Conservation (phyloP, 805 yeast genomes). For the Pichia paraexigua region DNA sequence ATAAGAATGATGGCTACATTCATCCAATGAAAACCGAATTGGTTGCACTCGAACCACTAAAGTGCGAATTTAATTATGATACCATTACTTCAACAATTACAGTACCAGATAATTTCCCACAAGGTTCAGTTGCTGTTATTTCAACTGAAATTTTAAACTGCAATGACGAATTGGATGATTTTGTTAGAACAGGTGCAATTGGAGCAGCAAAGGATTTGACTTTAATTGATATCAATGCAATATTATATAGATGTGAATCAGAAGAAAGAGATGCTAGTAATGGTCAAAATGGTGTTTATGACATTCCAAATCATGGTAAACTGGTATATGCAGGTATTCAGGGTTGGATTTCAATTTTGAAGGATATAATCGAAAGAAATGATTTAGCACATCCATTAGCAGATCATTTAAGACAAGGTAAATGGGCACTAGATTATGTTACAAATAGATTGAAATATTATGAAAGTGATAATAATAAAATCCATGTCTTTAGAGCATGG, state of each 20-base stretch:
- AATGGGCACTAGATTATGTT: constrained; percentile 83
- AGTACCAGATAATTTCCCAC: constrained; percentile 63
- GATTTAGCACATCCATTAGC: constrained; percentile 81
- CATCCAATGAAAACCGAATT: constrained; percentile 63
- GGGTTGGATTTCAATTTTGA: constrained; percentile 78
- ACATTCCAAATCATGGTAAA: constrained; percentile 64
- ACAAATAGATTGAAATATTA: constrained; percentile 55
- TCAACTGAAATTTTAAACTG: constrained; percentile 63
- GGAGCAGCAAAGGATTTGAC: constrained; percentile 57
- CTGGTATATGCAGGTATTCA: constrained; percentile 85
- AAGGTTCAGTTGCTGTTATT: constrained; percentile 84
- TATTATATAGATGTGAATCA: constrained; percentile 70
- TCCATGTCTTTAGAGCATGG: constrained; percentile 61
- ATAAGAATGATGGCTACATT: constrained; percentile 23
- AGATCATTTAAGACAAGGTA: constrained; percentile 70
- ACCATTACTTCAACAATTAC: constrained; percentile 43
- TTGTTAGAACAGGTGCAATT: constrained; percentile 65
- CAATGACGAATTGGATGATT: constrained; percentile 55
- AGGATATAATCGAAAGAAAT: constrained; percentile 54
- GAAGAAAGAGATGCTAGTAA: constrained; percentile 80
- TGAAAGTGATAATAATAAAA: constrained; percentile 33
- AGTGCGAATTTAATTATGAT: constrained; percentile 34
- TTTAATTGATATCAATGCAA: constrained; percentile 63
- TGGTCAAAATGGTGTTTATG: constrained; percentile 67
- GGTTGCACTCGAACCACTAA: constrained; percentile 43